phyloP scores from a whole-genome alignment of 1,139 yeast genomes.

The Pichia sp. region DNA sequence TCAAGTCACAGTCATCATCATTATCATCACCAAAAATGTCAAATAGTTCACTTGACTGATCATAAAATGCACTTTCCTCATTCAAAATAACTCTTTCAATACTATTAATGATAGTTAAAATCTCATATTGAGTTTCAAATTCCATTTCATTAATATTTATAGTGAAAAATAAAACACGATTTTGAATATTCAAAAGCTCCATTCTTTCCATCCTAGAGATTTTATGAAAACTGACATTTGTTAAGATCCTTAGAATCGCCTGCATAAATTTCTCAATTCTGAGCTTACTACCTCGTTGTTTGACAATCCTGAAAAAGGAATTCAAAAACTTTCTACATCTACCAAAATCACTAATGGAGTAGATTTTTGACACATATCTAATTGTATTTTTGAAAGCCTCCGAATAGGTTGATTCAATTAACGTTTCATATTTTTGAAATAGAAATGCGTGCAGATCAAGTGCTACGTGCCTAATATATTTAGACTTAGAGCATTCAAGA shows the following conservation, averaged over 20 bases:
- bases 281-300: slow-evolving; percentile 34
- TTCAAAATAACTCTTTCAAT: slow-evolving; percentile 22
- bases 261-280: slow-evolving; percentile 41
- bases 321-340: slow-evolving; percentile 20
- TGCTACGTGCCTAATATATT: slow-evolving; percentile 40
- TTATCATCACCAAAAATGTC: slow-evolving; percentile 15
- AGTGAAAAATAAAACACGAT: slow-evolving; percentile 31
- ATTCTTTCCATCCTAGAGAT: slow-evolving; percentile 38
- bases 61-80: slow-evolving; percentile 30
- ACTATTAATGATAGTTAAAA: slow-evolving; percentile 17
- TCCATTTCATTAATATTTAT: slow-evolving; percentile 33
- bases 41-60: slow-evolving; percentile 12
- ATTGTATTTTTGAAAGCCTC: slow-evolving; percentile 59
- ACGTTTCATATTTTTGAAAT: slow-evolving; percentile 59
- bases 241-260: slow-evolving; percentile 29
- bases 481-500: slow-evolving; percentile 46
- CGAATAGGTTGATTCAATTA: slow-evolving; percentile 55
- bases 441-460: slow-evolving; percentile 44
- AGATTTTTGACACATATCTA: slow-evolving; percentile 30
- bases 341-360: slow-evolving; percentile 15
- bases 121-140: slow-evolving; percentile 36
- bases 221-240: slow-evolving; percentile 32
- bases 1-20: slow-evolving; percentile 5
- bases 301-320: slow-evolving; percentile 37
- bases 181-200: slow-evolving; percentile 27